Evolutionary conservation across 768 basidiomycete species (phyloP), one percentile per base, ranked within the genome.

Genomic region (Kwoniella sp.): DNA sequence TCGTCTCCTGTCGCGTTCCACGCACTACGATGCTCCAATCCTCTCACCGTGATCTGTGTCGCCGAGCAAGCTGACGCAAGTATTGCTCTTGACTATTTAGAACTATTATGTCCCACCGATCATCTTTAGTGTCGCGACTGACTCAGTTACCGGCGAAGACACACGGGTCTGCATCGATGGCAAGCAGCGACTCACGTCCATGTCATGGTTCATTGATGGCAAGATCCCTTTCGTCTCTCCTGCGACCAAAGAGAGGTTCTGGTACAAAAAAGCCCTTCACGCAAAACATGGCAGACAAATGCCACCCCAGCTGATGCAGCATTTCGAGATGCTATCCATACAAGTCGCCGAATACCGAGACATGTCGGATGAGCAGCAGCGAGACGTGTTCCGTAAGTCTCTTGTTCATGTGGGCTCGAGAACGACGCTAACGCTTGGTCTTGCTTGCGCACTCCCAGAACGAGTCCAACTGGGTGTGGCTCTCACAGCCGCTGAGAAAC

Each of bases 401-500:
- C 12, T 41, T 23, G 45, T 3, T 37, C 15, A 38, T 22, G 15
- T 15, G 51, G 0, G 29, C 54, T 60, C n/a, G n/a, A n/a, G 48
- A 60, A 26, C 31, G 13, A 22, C 7, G 11, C 28, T 51, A 23
- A 17, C 31, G 30, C 38, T 13, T n/a, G 26, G 28, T n/a, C n/a
- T 20, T 45, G 41, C 20, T 8, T 45, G 9, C 8, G 17, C 26
- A 17, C 22, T 55, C 38, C 1, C 55, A 76, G 74, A 77, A 56
- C 84, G 91, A 28, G 91, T 93, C 17, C 91, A 93, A 70, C 79
- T 92, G 45, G 91, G 91, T 59, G 86, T 90, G 82, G 82, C 86
- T 17, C 82, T 93, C 53, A 88, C 88, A 8, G 85, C 87, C 23
- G 88, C 90, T 23, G 91, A 93, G 79, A 91, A 90, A 81, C 79